A percentile compares a stretch with the other conserved stretches of the same genome.
Evolutionary conservation across 2,329 filamentous ascomycete genomes (phyloP).

Genomic region (Diplodia corticola): DNA sequence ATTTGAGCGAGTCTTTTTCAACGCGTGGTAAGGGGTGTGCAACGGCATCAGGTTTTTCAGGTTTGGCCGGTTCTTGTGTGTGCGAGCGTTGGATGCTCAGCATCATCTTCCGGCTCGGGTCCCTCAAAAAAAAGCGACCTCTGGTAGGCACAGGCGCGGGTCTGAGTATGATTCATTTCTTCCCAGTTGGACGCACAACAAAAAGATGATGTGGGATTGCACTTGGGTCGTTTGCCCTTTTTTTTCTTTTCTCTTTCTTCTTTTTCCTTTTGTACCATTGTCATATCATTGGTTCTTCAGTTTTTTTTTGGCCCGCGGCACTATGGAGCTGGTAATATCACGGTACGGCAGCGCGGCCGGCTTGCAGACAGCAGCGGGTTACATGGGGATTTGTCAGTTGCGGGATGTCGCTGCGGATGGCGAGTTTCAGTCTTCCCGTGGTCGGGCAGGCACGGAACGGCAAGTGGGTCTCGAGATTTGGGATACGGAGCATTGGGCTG

Average conservation of each 20-base stretch:
- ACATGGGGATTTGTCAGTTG: conserved; percentile 14
- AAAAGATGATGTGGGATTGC: neutral
- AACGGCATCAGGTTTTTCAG: neutral
- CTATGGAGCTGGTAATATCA: neutral
- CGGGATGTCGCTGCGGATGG: neutral
- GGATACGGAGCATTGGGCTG: neutral
- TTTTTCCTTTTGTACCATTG: conserved; percentile 9
- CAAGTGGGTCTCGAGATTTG: neutral
- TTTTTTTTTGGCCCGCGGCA: neutral
- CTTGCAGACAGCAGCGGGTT: neutral
- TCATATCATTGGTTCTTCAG: conserved; percentile 9
- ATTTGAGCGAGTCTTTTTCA: conserved; percentile 21
- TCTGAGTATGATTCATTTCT: neutral
- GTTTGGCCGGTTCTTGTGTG: neutral
- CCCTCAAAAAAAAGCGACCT: neutral
- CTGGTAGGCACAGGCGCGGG: neutral
- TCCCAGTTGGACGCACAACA: conserved; percentile 6
- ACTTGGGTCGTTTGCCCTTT: conserved; percentile 15
- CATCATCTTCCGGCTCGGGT: conserved; percentile 8
- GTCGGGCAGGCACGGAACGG: neutral
- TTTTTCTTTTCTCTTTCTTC: neutral
- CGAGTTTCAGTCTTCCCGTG: neutral
- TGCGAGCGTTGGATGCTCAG: conserved; percentile 7
- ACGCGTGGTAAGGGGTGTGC: neutral
- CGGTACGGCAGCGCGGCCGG: neutral